These are phyloP conservation scores for Quercus mongolica DNA, from an alignment of 306 rosid species.

Conservation along the genomic window DNA sequence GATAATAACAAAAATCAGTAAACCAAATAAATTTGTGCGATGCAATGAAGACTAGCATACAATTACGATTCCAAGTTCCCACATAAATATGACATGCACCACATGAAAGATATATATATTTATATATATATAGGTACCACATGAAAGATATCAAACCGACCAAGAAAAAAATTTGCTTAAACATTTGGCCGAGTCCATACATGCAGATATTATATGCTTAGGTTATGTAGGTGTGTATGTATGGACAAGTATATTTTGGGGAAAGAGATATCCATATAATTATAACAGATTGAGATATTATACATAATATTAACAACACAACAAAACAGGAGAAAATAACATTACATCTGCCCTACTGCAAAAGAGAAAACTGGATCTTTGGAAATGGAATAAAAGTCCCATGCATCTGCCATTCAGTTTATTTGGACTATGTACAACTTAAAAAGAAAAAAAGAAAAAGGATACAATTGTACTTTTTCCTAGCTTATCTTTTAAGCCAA, in stretches of 20 bases:
- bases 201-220: background rate
- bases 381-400: background rate
- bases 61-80: background rate
- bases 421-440: no score
- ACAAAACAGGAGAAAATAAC: background rate
- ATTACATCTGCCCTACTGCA: no score
- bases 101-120: background rate
- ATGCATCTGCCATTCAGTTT: no score
- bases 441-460: no score
- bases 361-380: background rate
- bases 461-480: no score
- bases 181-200: background rate
- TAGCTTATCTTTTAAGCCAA: no score
- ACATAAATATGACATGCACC: background rate
- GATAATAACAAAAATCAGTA: conserved; percentile 11
- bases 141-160: background rate
- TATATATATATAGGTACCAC: background rate
- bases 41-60: background rate
- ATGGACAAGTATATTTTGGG: background rate
- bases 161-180: background rate
- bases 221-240: background rate
- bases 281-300: background rate
- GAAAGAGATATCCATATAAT: background rate
- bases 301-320: background rate
- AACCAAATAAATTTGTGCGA: background rate